Conservation (phyloP, 768 basidiomycete species). For the Lentinus tigrinus region DNA sequence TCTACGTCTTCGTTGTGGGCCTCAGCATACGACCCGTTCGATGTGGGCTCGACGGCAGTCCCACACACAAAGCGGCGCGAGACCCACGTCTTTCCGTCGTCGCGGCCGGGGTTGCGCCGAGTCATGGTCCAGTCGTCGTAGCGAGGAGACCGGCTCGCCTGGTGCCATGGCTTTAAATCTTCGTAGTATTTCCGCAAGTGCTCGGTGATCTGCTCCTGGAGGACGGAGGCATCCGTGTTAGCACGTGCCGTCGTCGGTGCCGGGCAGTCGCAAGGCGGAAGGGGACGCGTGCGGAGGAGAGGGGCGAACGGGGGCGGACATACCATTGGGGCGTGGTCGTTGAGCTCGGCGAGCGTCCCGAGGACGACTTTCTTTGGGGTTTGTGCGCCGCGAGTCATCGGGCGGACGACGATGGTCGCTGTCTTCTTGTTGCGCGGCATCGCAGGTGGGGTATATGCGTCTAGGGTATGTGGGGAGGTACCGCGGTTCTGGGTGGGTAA, state of each 20-base stretch:
- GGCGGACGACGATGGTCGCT: neutral
- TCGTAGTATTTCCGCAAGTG: neutral
- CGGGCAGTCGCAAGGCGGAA: no score
- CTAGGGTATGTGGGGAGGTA: no score
- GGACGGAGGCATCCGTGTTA: neutral
- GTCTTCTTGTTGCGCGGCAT: neutral
- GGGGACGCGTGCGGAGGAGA: no score
- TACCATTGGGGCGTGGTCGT: neutral
- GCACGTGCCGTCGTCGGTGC: neutral
- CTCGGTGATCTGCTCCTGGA: neutral
- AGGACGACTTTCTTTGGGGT: neutral
- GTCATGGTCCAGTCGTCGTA: neutral
- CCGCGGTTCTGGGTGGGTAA: no score
- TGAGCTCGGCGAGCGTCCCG: neutral
- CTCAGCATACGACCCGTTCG: neutral
- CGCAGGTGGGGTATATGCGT: neutral
- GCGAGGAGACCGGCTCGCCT: neutral
- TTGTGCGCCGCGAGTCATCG: neutral
- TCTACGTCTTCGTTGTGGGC: neutral
- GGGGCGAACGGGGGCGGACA: neutral
- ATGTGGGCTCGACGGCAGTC: neutral
- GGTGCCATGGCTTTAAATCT: neutral
- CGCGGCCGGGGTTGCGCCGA: neutral
- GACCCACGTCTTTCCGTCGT: neutral
- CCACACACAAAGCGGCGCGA: neutral